Base-by-base conservation (phyloP, 2,329 filamentous ascomycete species). In the Pseudohalonectria lignicola region DNA sequence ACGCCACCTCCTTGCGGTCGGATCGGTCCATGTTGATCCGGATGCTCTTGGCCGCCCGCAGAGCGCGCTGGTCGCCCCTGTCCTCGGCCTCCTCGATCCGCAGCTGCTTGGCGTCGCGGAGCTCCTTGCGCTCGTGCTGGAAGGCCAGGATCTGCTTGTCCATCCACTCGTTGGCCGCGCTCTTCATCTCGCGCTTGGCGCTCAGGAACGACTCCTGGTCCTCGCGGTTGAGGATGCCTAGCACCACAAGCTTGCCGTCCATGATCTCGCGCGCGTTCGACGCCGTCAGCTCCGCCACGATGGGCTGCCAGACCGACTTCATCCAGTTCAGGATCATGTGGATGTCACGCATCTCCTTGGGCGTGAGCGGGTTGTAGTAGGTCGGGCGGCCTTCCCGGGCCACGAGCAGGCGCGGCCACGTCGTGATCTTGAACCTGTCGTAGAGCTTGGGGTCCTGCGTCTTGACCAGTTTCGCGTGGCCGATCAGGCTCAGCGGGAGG, bases 1-100 rank as follows among this genome's bases (percentile, higher is more conserved):
- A 98, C 8, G 78, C 76, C 31, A 96, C 87, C 55, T 94, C 84
- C 58, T 90, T 94, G 49, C 82, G 81, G 53, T 87, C 79, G 37
- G 86, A 76, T 54, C 83, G 82, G 49, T 90, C 82, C 76, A 95
- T 93, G 49, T 87, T 85, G 55, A 98, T 88, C 23, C 80, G 79
- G 53, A 94, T 94, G 46, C 77, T 81, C 69, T 98, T 98, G 26
- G 92, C 93, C 31, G 82, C 74, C 28, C 86, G 74, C 42, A 95
- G 62, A 10, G 86, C 90, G 37, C 88, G 79, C 58, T 95, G 80
- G 55, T 98, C 92, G 50, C 85, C 81, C 36, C 87, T 82, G 56
- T 95, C 90, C 56, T 95, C 83, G 4, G 92, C 93, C 60, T 98
- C 92, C 57, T 98, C 92, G 39, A 98, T 92, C 34, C 90, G 79